Percentiles rank a stretch among this genome's conserved stretches.
phyloP scores from a whole-genome alignment of 2,329 filamentous ascomycete species.

The Stachybotrys chartarum region DNA sequence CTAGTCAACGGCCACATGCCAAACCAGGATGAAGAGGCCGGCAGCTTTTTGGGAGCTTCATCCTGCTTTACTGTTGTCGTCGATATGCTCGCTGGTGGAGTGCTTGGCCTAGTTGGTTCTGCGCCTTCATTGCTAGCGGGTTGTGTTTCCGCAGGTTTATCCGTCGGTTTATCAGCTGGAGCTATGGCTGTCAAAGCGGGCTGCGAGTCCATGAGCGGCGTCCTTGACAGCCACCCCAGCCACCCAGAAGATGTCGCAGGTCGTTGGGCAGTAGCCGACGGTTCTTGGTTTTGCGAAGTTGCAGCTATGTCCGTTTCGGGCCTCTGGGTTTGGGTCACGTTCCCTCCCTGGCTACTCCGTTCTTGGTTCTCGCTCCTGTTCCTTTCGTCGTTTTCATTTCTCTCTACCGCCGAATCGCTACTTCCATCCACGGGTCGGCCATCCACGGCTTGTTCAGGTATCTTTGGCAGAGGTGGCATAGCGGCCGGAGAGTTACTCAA shows the following conservation, averaged over 20 bases:
- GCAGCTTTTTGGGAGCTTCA: conserved; percentile 3
- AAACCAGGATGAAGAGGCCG: conserved; percentile 29
- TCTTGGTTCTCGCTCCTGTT: neutral
- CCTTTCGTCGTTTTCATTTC: conserved; percentile 5
- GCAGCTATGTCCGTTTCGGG: neutral
- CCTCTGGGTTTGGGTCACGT: neutral
- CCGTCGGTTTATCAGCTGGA: conserved; percentile 2
- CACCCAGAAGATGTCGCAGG: conserved; percentile 38
- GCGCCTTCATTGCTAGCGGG: neutral
- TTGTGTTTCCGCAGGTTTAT: conserved; percentile 8
- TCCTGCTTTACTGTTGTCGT: neutral
- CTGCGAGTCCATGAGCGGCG: conserved; percentile 17
- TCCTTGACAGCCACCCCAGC: conserved; percentile 44
- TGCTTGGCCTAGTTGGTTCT: neutral
- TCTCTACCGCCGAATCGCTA: conserved; percentile 2
- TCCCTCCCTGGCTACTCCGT: neutral
- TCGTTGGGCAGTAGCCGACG: conserved; percentile 4
- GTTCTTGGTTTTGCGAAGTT: neutral
- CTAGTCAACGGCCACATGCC: conserved; percentile 27
- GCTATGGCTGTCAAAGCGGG: neutral
- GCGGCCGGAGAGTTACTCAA: conserved; percentile 17
- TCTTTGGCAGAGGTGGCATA: conserved; percentile 13
- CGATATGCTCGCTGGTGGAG: neutral
- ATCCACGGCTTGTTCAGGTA: conserved; percentile 15
- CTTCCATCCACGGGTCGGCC: neutral